A percentile compares a stretch with the other conserved stretches of the same genome.
phyloP scores from a whole-genome alignment of 148 eudicot genomes.

The Chenopodium quinoa region DNA sequence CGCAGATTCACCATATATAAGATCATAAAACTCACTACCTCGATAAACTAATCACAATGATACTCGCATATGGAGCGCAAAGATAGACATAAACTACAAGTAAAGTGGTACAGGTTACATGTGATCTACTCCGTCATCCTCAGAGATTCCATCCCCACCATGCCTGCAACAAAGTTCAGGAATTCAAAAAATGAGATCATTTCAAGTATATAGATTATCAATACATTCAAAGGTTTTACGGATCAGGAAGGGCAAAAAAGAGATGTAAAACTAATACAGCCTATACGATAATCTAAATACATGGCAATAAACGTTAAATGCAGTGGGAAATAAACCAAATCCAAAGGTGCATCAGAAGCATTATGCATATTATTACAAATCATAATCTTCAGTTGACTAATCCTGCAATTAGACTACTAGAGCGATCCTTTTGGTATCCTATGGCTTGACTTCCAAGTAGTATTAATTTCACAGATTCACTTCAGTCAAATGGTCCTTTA shows the following conservation, averaged over 20 bases:
- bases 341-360: background rate
- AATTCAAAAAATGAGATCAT: background rate
- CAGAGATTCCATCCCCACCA: slow-evolving; percentile 42
- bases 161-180: slow-evolving; percentile 39
- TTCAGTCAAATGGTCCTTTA: background rate
- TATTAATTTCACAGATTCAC: background rate
- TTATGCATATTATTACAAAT: background rate
- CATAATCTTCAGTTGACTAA: background rate
- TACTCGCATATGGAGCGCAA: slow-evolving; percentile 21
- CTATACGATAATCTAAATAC: no score
- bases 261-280: background rate
- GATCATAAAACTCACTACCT: slow-evolving; percentile 17
- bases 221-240: background rate
- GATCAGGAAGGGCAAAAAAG: background rate
- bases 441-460: no score
- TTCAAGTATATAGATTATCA: background rate
- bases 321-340: background rate
- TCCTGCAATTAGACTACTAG: no score
- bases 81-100: slow-evolving; percentile 15
- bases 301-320: background rate
- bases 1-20: background rate
- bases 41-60: slow-evolving; percentile 24
- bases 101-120: slow-evolving; percentile 27
- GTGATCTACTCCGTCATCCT: slow-evolving; percentile 56
- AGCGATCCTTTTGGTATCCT: no score